Base-by-base conservation (phyloP, 2,329 filamentous ascomycete species). In the Tolypocladium pustulatum region DNA sequence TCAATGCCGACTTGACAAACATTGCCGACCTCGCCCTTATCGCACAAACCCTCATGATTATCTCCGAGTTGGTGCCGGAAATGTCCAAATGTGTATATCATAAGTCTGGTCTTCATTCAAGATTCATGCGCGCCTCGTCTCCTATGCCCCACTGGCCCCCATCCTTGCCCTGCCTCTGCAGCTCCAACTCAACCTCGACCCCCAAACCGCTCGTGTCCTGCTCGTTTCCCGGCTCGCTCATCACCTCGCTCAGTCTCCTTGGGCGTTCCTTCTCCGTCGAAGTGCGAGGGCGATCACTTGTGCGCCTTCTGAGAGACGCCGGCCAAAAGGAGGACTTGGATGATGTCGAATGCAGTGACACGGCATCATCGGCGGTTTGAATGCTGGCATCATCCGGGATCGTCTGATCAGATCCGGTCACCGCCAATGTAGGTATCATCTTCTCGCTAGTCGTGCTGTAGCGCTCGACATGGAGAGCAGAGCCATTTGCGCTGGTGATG, bases 101-200 rank as follows among this genome's bases (percentile, higher is more conserved):
- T 52, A 30, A 15, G 10, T 13, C 20, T 52, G 17, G 27, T 34
- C 54, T 20, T 66, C 70, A 93, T 71, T 93, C 90, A 64, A 96
- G 75, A 37, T 85, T 88, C 88, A 96, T 94, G 66, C 87, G 81
- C 30, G 88, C 85, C 68, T 96, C 91, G 69, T 96, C 91, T 1
- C 89, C 89, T 55, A 95, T 81, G 0, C 90, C 89, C 86, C 91
- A 91, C 66, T 84, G 82, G 3, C 73, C 81, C 64, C 76, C 85
- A 64, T 81, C 84, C 67, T 74, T 76, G 63, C 78, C 72, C 62
- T 79, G 69, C 63, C 78, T 77, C 71, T 84, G 76, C 66, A 83
- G 73, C 70, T 81, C 75, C 54, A 83, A 68, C 58, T 81, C 77
- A 5, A 81, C 69, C 58, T 76, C 73, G 32, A 76, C 65, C 32